Evolutionary conservation across 106 monocot species (phyloP).

Genomic region (Cymbidium sinense): DNA sequence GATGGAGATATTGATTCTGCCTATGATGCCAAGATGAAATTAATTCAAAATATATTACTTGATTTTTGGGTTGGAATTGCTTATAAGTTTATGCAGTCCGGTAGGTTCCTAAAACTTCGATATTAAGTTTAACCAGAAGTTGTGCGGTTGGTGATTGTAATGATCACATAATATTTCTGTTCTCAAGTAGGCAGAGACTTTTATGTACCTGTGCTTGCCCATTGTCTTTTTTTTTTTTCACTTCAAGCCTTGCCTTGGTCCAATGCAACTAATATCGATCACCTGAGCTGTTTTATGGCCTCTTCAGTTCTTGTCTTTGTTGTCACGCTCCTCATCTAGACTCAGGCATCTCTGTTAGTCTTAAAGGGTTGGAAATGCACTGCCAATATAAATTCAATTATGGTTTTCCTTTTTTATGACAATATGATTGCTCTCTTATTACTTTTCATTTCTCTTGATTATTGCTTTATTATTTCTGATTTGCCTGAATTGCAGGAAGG

Average conservation of each 20-base stretch:
- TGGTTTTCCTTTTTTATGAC: not conserved
- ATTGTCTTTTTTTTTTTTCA: too few species aligned
- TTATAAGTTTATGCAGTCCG: too few species aligned
- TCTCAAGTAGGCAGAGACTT: not conserved
- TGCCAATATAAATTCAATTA: not conserved
- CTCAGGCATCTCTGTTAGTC: not conserved
- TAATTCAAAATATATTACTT: too few species aligned
- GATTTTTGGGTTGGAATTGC: too few species aligned
- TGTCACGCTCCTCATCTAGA: not conserved
- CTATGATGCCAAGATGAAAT: too few species aligned
- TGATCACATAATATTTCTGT: not conserved
- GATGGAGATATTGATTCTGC: too few species aligned
- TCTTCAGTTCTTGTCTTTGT: not conserved
- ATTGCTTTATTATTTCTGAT: not conserved
- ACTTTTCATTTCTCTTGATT: not conserved
- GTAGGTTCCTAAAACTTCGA: too few species aligned
- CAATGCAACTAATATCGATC: not conserved
- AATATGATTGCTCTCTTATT: not conserved
- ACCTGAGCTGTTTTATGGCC: not conserved
- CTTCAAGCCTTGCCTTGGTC: not conserved
- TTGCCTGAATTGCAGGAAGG: conserved; percentile 47
- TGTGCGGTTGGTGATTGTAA: not conserved
- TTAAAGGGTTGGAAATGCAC: not conserved
- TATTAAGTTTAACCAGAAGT: too few species aligned
- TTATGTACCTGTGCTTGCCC: not conserved